Conservation (phyloP, 192 early-diverging fungal species). For the Spizellomyces sp. region DNA sequence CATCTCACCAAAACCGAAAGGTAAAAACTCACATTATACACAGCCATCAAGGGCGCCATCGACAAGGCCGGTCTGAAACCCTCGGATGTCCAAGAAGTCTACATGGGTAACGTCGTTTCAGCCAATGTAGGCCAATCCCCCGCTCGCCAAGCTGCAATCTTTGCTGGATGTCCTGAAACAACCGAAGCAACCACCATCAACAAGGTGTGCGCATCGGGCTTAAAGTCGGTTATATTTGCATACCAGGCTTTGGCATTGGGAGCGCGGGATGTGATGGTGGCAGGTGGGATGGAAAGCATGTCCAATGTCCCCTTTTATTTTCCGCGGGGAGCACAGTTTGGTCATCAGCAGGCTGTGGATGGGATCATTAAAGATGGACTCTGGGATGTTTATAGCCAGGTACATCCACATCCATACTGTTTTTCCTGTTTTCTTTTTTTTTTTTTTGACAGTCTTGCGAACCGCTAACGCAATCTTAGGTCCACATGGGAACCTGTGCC, state of each 20-base stretch:
- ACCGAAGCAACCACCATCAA: conserved; percentile 97
- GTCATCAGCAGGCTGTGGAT: conserved; percentile 78
- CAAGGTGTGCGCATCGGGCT: conserved; percentile 98
- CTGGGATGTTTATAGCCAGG: conserved; percentile 94
- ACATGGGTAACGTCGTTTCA: conserved; percentile 94
- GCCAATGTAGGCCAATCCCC: conserved; percentile 89
- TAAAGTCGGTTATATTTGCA: conserved; percentile 95
- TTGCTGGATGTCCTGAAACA: conserved; percentile 75
- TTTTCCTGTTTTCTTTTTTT: not conserved
- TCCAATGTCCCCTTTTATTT: conserved; percentile 84
- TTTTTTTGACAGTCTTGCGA: conserved; percentile 1
- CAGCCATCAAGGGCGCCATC: conserved; percentile 81
- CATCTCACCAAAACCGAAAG: too few species aligned
- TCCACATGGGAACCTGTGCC: conserved; percentile 55
- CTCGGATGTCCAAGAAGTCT: conserved; percentile 89
- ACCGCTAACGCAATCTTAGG: not conserved
- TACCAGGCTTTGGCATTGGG: conserved; percentile 82
- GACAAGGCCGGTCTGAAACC: conserved; percentile 78
- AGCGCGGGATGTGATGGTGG: conserved; percentile 78
- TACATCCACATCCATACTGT: too few species aligned
- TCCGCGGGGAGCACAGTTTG: conserved; percentile 65
- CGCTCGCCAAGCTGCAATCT: conserved; percentile 86
- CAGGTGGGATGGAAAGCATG: conserved; percentile 98
- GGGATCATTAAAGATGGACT: conserved; percentile 95
- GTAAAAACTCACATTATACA: too few species aligned